These are phyloP conservation scores for Zopfia rhizophila DNA, from an alignment of 2,329 filamentous ascomycete genomes.

Conservation along the genomic window DNA sequence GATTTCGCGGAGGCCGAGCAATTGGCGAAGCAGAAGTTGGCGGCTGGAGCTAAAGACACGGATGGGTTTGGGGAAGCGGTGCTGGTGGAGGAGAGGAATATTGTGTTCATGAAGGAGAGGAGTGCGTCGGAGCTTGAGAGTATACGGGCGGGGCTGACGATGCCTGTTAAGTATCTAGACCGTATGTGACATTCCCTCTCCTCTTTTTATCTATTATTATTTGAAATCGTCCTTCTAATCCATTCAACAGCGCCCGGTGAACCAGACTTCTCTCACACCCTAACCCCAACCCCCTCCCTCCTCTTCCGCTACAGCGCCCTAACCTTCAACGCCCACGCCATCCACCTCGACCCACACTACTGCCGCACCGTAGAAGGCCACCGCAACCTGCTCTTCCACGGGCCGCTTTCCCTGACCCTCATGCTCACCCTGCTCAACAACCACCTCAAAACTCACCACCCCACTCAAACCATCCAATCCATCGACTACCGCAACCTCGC, in stretches of 20 bases:
- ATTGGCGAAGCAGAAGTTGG: too few relatives aligned
- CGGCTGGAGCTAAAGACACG: conserved; percentile 5
- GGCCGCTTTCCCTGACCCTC: conserved; percentile 81
- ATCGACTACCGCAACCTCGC: conserved; percentile 85
- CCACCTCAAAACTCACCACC: conserved; percentile 54
- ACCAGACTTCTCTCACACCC: conserved; percentile 66
- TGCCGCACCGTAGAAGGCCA: conserved; percentile 78
- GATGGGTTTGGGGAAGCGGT: conserved; percentile 46
- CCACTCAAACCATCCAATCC: conserved; percentile 56
- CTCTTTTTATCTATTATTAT: conserved; percentile 1
- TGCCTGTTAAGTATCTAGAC: conserved; percentile 50
- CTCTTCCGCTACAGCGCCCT: conserved; percentile 82
- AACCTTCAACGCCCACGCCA: conserved; percentile 90
- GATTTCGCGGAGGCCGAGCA: too few relatives aligned
- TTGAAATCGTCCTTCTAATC: conserved; percentile 24
- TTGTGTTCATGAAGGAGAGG: conserved; percentile 71
- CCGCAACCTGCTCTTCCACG: conserved; percentile 81
- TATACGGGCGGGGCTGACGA: conserved; percentile 37
- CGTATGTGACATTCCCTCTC: conserved; percentile 29
- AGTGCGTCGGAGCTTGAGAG: conserved; percentile 51
- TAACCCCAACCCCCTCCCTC: conserved; percentile 75
- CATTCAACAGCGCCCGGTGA: conserved; percentile 56
- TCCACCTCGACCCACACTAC: conserved; percentile 83
- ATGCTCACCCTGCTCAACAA: conserved; percentile 74
- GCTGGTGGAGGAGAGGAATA: conserved; percentile 67